Evolutionary conservation across 2,329 filamentous ascomycete genomes (phyloP), one percentile per base, ranked within the genome.

Genomic region (Esteya vermicola): DNA sequence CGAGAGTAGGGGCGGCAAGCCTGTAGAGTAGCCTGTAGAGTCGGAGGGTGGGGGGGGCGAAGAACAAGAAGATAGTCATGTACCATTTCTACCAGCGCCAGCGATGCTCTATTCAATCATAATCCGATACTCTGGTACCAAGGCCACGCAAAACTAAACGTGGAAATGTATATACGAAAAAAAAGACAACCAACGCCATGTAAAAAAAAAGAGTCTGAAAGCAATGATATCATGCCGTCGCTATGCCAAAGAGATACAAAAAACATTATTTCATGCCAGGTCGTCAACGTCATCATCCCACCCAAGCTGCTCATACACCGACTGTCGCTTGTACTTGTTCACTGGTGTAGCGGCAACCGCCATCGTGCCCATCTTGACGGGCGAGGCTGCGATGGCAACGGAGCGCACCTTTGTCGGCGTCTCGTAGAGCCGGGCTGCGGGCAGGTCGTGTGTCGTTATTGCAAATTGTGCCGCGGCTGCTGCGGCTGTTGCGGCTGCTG

Each of bases 201-300:
- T n/a, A n/a, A n/a, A n/a, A n/a, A n/a, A n/a, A n/a, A n/a, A n/a
- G n/a, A n/a, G n/a, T n/a, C n/a, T n/a, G n/a, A n/a, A 39, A 9
- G 14, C 25, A 14, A 25, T 19, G 32, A 37, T 41, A 40, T 40
- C 36, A 42, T 37, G 36, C 36, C 18, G 18, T 30, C n/a, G 14
- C 14, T 16, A 18, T 32, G 16, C 19, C 18, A 8, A 20, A 20
- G 16, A n/a, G n/a, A n/a, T n/a, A n/a, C n/a, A 36, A 12, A 27
- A 32, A 16, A 21, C 20, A 27, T 22, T 8, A 13, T 32, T 19
- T 35, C 28, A 51, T 45, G 45, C 43, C 39, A 53, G 40, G 19
- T 54, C 51, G 44, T 56, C 52, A 5, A 54, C 62, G 51, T 75
- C 69, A 43, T 73, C 64, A 50, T 75, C 69, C 72, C 72, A 77